Base-by-base conservation (phyloP, 768 basidiomycete species). In the Mycena pura region DNA sequence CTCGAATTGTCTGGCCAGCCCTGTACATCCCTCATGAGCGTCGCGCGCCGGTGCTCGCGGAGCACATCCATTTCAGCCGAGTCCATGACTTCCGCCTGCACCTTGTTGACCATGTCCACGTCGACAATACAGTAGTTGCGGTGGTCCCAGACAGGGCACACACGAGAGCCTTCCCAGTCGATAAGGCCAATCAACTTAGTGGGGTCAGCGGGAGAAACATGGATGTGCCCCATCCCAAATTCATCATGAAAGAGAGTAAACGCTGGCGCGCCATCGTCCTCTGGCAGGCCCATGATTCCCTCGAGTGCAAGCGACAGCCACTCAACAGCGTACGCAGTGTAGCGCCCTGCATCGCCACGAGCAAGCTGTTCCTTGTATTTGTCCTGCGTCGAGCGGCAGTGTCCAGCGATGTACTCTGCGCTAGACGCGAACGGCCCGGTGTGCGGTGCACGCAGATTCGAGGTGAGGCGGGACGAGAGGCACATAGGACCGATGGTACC, bases 111-210 rank as follows among this genome's bases (percentile, higher is more conserved):
- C n/a, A n/a, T n/a, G n/a, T n/a, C n/a, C n/a, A n/a, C n/a, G n/a
- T n/a, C n/a, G n/a, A n/a, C n/a, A n/a, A n/a, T n/a, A n/a, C n/a
- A n/a, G n/a, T n/a, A n/a, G n/a, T n/a, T n/a, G n/a, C n/a, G n/a
- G n/a, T n/a, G n/a, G 24, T 51, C 19, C 49, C 49, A 51, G 32
- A 51, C 25, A 8, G 49, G 49, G 22, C 21, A 34, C 24, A 51
- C 28, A 17, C 49, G 49, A 17, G 49, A 51, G 7, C 49, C 49
- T 38, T 57, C 56, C 56, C 56, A 57, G 46, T 57, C 56, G 46
- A 57, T 57, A 13, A 57, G 17, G 2, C 25, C 56, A 25, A 47
- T 43, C 22, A 57, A 21, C 27, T 45, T 47, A 24, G 25, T 36
- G 32, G 17, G 3, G 22, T 49, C 36, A 36, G 14, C 34, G 39